A percentile compares a stretch with the other conserved stretches of the same genome.
These are phyloP conservation scores for Serendipita sp. DNA, from an alignment of 1,284 basidiomycete genomes.

Conservation along the genomic window DNA sequence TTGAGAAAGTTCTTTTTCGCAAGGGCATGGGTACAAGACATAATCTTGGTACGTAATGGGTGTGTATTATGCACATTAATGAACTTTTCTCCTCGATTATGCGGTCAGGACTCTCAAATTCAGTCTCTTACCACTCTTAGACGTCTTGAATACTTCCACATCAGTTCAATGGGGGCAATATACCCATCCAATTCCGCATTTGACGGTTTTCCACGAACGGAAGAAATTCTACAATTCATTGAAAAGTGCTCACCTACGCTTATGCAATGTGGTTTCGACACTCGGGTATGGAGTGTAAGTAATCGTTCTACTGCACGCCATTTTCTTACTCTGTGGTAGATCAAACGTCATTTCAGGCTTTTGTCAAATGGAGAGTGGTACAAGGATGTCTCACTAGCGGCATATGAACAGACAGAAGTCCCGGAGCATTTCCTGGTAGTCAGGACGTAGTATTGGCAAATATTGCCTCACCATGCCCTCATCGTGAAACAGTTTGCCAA, in stretches of 20 bases:
- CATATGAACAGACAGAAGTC: conserved; percentile 48
- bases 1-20: conserved; percentile 1
- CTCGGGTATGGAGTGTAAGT: conserved; percentile 35
- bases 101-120: background rate
- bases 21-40: background rate
- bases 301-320: background rate
- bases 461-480: too few species aligned
- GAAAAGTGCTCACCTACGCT: conserved; percentile 20
- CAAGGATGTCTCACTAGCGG: conserved; percentile 27
- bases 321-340: conserved; percentile 23
- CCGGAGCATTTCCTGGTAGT: conserved; percentile 61
- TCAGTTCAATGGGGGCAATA: background rate
- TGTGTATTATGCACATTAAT: background rate
- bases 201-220: conserved; percentile 12
- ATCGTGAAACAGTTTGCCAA: too few species aligned
- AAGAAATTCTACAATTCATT: conserved; percentile 18
- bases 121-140: background rate
- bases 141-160: background rate
- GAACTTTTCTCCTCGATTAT: background rate
- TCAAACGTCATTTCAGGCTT: conserved; percentile 27
- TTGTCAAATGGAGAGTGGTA: conserved; percentile 24
- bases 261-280: conserved; percentile 26
- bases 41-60: background rate
- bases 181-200: background rate
- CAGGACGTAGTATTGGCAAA: conserved; percentile 25